Conservation (phyloP, 2,329 filamentous ascomycete species). For the Ophiosphaerella narmari region DNA sequence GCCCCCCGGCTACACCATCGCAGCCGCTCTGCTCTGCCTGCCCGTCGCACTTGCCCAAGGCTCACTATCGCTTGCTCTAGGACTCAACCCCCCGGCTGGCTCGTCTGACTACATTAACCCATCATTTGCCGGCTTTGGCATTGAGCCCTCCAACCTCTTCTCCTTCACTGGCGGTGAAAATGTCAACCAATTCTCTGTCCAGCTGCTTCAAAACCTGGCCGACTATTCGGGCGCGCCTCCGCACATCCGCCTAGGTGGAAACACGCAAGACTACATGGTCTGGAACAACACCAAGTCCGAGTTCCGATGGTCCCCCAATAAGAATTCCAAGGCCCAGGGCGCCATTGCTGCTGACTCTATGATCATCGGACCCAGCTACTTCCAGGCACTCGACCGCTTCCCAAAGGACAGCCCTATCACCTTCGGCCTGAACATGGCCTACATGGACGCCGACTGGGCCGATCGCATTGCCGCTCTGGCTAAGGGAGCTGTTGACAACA, state of each 20-base stretch:
- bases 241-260: conserved; percentile 57
- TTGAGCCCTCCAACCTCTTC: conserved; percentile 59
- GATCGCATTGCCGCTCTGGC: conserved; percentile 52
- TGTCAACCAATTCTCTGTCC: conserved; percentile 53
- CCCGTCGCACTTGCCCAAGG: conserved; percentile 31
- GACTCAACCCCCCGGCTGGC: conserved; percentile 30
- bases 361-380: conserved; percentile 55
- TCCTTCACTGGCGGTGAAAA: conserved; percentile 53
- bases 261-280: conserved; percentile 58
- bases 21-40: conserved; percentile 21
- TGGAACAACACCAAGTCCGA: conserved; percentile 46
- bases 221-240: conserved; percentile 55
- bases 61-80: conserved; percentile 38
- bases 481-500: conserved; percentile 40
- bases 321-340: conserved; percentile 47
- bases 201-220: conserved; percentile 55
- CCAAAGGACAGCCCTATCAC: conserved; percentile 57
- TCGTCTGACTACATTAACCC: conserved; percentile 47
- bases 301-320: conserved; percentile 48
- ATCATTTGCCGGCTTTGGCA: conserved; percentile 57
- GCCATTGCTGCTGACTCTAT: conserved; percentile 50
- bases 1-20: conserved; percentile 13
- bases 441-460: conserved; percentile 51
- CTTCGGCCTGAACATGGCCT: conserved; percentile 57
- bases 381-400: conserved; percentile 55